Percentiles rank a stretch among this genome's conserved stretches.
These are phyloP conservation scores for Auriscalpium orientale DNA, from an alignment of 768 basidiomycete genomes.

Conservation along the genomic window DNA sequence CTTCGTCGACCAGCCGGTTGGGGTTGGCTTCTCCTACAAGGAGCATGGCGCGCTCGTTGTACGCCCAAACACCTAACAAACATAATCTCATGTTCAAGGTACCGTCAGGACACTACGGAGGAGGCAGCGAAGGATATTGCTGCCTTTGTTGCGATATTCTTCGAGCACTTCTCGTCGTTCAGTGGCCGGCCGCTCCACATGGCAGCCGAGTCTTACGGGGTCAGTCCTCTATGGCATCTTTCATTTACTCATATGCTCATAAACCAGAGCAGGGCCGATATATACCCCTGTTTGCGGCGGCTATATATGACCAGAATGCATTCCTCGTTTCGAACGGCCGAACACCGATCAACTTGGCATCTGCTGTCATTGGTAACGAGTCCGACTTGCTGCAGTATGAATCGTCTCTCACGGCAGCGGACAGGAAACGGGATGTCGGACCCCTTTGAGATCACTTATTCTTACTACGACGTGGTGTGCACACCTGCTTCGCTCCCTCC, in stretches of 20 bases:
- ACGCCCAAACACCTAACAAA: conserved; percentile 11
- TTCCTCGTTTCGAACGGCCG: background rate
- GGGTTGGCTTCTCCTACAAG: conserved; percentile 34
- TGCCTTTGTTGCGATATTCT: conserved; percentile 65
- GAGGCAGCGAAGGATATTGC: conserved; percentile 66
- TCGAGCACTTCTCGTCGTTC: conserved; percentile 65
- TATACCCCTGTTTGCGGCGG: conserved; percentile 41
- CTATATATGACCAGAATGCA: conserved; percentile 25
- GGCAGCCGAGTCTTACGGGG: conserved; percentile 46
- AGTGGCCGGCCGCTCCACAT: conserved; percentile 46
- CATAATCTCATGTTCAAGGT: background rate
- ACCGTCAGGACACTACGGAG: conserved; percentile 46
- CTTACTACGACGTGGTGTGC: background rate
- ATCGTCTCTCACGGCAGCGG: too few species aligned
- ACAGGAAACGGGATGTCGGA: too few species aligned
- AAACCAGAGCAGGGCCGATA: conserved; percentile 36
- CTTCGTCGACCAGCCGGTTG: conserved; percentile 36
- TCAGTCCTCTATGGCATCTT: conserved; percentile 17
- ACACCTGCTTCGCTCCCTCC: background rate
- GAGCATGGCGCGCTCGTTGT: conserved; percentile 58
- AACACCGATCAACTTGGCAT: background rate
- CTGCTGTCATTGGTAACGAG: background rate
- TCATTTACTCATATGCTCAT: background rate
- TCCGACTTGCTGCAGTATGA: background rate
- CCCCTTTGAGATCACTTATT: too few species aligned